Conservation (phyloP, 2,329 filamentous ascomycete species). For the Clonostachys chloroleuca region DNA sequence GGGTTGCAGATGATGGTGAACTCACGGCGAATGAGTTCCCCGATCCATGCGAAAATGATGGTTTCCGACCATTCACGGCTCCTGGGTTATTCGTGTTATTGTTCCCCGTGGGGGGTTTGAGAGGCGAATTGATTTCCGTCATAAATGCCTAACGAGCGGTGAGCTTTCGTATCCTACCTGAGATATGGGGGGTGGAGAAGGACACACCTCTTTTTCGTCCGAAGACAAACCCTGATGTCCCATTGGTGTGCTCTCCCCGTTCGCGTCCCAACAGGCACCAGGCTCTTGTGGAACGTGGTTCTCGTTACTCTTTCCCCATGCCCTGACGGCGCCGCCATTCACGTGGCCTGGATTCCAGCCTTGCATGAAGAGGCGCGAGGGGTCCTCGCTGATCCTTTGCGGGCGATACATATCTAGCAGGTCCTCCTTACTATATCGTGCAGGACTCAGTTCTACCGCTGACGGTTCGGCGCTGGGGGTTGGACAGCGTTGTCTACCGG, state of each 20-base stretch:
- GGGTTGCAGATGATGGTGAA: slow-evolving; percentile 66
- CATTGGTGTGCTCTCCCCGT: slow-evolving; percentile 66
- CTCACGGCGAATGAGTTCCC: slow-evolving; percentile 63
- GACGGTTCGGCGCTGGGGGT: slow-evolving; percentile 30
- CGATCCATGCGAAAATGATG: slow-evolving; percentile 71
- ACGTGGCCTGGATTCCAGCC: slow-evolving; percentile 75
- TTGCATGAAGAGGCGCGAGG: slow-evolving; percentile 64
- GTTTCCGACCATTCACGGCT: slow-evolving; percentile 68
- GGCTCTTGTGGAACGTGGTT: slow-evolving; percentile 72
- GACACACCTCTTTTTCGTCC: slow-evolving; percentile 55
- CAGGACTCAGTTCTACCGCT: not conserved
- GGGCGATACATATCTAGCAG: slow-evolving; percentile 68
- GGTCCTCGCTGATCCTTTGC: slow-evolving; percentile 44
- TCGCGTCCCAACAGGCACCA: slow-evolving; percentile 86
- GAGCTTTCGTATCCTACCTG: not conserved
- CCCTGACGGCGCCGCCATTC: slow-evolving; percentile 58
- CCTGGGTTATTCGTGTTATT: slow-evolving; percentile 52
- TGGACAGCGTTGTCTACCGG: slow-evolving; percentile 31
- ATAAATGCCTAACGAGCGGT: slow-evolving; percentile 61
- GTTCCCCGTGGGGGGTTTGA: slow-evolving; percentile 81
- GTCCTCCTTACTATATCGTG: slow-evolving; percentile 74
- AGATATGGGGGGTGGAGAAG: slow-evolving; percentile 3
- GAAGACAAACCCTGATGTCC: slow-evolving; percentile 65
- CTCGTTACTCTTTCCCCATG: slow-evolving; percentile 77
- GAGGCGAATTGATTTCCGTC: slow-evolving; percentile 85